phyloP scores from a whole-genome alignment of 2,329 filamentous ascomycete species.

The Stachybotrys chartarum region DNA sequence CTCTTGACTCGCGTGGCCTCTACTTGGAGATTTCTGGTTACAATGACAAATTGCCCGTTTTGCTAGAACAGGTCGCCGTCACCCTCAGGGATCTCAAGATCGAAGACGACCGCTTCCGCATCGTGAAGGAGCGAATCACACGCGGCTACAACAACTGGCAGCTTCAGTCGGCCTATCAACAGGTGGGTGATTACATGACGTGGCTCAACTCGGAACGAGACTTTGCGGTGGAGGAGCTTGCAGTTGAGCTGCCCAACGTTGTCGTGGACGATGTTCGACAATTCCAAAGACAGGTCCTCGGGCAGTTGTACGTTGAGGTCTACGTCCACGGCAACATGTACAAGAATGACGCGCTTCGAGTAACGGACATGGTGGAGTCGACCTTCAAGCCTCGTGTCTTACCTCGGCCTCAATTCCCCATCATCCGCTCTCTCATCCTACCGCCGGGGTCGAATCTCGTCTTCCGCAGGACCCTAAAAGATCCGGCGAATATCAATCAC shows the following conservation, averaged over 20 bases:
- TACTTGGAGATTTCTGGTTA: slow-evolving; percentile 80
- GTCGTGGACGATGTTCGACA: slow-evolving; percentile 65
- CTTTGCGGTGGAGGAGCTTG: slow-evolving; percentile 73
- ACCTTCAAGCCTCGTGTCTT: slow-evolving; percentile 68
- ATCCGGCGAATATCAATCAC: slow-evolving; percentile 84
- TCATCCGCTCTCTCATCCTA: slow-evolving; percentile 68
- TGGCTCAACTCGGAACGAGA: slow-evolving; percentile 73
- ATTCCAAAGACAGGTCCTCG: slow-evolving; percentile 75
- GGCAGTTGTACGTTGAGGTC: slow-evolving; percentile 80
- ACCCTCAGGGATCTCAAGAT: slow-evolving; percentile 81
- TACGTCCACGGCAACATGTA: slow-evolving; percentile 89
- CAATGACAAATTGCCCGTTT: slow-evolving; percentile 89
- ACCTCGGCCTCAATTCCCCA: slow-evolving; percentile 71
- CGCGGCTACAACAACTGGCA: slow-evolving; percentile 81
- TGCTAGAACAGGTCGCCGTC: slow-evolving; percentile 80
- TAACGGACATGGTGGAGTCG: slow-evolving; percentile 76
- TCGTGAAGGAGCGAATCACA: slow-evolving; percentile 78
- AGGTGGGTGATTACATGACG: slow-evolving; percentile 74
- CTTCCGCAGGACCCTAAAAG: slow-evolving; percentile 73
- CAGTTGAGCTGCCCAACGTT: slow-evolving; percentile 67
- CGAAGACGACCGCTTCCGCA: slow-evolving; percentile 79
- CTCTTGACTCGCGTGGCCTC: slow-evolving; percentile 63
- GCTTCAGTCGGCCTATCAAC: slow-evolving; percentile 80
- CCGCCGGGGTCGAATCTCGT: slow-evolving; percentile 76
- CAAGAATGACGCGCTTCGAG: slow-evolving; percentile 82